Base-by-base conservation (phyloP, 2,329 filamentous ascomycete species). In the Cladobotryum mycophilum region DNA sequence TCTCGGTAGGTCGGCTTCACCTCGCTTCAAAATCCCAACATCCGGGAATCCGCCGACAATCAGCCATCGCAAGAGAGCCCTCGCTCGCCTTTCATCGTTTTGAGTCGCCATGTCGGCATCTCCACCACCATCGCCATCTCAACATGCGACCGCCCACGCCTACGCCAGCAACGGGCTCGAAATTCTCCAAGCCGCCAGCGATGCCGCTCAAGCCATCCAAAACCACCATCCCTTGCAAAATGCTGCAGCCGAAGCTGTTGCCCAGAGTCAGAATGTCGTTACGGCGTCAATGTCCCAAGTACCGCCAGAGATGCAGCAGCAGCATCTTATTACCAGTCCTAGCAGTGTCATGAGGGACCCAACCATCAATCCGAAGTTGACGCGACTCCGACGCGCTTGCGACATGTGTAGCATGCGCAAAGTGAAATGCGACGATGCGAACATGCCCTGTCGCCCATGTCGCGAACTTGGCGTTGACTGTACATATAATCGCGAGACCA, bases 331-430 rank as follows among this genome's bases (percentile, higher is more conserved):
- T 11, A 22, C 52, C 5, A 49, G 51, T 4, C 43, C 55, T 34
- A 51, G 54, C 37, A 58, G 56, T 45, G 51, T 59, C 22, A 61
- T 65, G 56, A 67, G 70, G 38, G 71, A 74, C 50, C 69, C 70
- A 7, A 69, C 67, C 12, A 63, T 73, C 48, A 74, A 74, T 49
- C 71, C 70, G 14, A 81, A 80, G 65, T 67, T 77, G 42, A 81
- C 78, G 25, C 75, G 79, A 6, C 70, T 82, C 33, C 71, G 79
- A 53, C 75, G 79, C 45, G 79, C 79, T 13, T 82, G 79, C 58
- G 79, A 82, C 56, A 78, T 82, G 72, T 82, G 79, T 61, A 81
- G 79, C 52, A 75, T 78, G 64, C 76, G 79, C 51, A 82, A 82
- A 55, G 79, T 82, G 41, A 82, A 82, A 66, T 82, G 79, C 63